These are phyloP conservation scores for Gamsiella multidivaricata DNA, from an alignment of 192 early-diverging fungal genomes.

Conservation along the genomic window DNA sequence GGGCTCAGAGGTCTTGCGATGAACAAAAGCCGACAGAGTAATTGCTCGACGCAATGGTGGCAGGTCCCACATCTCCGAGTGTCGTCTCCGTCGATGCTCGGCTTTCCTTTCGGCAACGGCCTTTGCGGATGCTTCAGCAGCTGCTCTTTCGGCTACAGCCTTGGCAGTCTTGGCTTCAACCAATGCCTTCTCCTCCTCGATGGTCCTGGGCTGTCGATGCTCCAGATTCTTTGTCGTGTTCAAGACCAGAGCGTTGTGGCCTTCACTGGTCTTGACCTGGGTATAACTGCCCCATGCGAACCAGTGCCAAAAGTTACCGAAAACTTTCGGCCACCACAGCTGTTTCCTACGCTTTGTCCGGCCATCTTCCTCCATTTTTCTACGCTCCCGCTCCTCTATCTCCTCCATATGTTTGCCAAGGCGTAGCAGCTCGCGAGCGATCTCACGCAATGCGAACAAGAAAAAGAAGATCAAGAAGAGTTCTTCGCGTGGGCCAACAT, in stretches of 20 bases:
- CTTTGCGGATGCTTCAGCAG: constrained; percentile 13
- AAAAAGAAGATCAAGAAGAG: constrained; percentile 66
- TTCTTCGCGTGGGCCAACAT: constrained; percentile 57
- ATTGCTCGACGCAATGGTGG: constrained; percentile 17
- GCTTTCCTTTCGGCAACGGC: constrained; percentile 11
- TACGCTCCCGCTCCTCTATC: constrained; percentile 9
- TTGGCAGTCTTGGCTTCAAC: constrained; percentile 43
- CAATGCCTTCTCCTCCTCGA: constrained; percentile 33
- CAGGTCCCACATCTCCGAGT: constrained; percentile 19
- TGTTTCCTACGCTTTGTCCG: constrained; percentile 16
- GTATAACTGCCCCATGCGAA: constrained; percentile 45
- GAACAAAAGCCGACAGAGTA: constrained; percentile 20
- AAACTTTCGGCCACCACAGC: constrained; percentile 51
- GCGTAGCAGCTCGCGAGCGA: constrained; percentile 55
- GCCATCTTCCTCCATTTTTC: constrained; percentile 17
- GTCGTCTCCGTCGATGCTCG: constrained; percentile 6
- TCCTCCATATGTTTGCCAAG: constrained; percentile 45
- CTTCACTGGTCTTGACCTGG: constrained; percentile 49
- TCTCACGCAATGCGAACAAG: constrained; percentile 61
- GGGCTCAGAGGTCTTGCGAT: background rate
- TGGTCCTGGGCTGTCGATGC: constrained; percentile 17
- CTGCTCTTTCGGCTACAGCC: constrained; percentile 26
- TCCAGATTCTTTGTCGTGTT: constrained; percentile 46
- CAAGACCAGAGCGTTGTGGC: constrained; percentile 20
- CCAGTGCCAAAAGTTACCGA: constrained; percentile 53